Base-by-base conservation (phyloP, 805 yeast species). In the Grigorovia humatica region DNA sequence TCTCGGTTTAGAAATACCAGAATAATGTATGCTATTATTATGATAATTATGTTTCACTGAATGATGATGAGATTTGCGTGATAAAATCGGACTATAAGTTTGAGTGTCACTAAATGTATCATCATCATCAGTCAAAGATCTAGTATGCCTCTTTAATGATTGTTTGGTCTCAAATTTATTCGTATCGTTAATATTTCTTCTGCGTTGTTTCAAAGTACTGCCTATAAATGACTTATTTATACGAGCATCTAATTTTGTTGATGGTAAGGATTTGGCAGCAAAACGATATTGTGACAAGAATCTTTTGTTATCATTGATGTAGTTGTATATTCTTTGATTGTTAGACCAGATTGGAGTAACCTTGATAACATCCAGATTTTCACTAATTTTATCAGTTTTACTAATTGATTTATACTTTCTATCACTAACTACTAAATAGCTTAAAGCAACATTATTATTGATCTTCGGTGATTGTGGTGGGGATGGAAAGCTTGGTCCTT, bases 401-500 rank as follows among this genome's bases (percentile, higher is more conserved):
- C 8, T 9, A 32, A 32, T 32, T 32, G 38, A 32, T 32, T 32
- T 8, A 32, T 32, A 11, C 15, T 32, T 9, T 11, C 15, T 32
- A 13, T 4, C 38, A 32, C 15, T 32, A 32, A 2, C 11, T 32
- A 32, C 15, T 9, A 13, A 3, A 32, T 32, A 32, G 8, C 15
- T 32, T 32, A 32, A 32, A 32, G 38, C 2, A 32, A 2, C 8
- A 32, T 32, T 5, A 32, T 30, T 15, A 15, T 7, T 15, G 11
- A 53, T 40, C 45, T 55, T 55, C 20, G 69, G 69, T 2, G 69
- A 65, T 49, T 59, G 55, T 12, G 69, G 69, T 11, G 69, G 69
- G 18, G 69, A 65, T 8, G 67, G 68, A 30, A 65, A 62, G 42
- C 58, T 52, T 35, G 54, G 54, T 47, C 59, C 65, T 30, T 60